Conservation (phyloP, 1,284 basidiomycete genomes). For the Chondrostereum purpureum region DNA sequence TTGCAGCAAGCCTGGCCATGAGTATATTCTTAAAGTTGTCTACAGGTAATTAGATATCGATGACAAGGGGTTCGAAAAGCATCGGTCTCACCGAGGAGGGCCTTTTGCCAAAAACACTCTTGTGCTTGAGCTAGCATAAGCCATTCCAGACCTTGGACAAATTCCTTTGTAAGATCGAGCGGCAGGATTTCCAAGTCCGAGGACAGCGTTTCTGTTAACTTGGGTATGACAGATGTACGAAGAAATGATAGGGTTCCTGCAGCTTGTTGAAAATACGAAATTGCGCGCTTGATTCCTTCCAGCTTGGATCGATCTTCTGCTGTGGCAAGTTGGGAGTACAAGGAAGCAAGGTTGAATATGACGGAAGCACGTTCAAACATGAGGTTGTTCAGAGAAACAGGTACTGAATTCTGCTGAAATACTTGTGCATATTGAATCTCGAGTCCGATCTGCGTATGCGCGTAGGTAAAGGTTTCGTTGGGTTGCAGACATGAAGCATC, state of each 20-base stretch:
- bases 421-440: slow-evolving; percentile 71
- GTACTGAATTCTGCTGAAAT: slow-evolving; percentile 50
- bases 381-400: slow-evolving; percentile 66
- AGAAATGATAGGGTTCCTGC: slow-evolving; percentile 74
- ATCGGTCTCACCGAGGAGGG: slow-evolving; percentile 63
- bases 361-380: slow-evolving; percentile 73
- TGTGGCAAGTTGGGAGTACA: slow-evolving; percentile 70
- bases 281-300: slow-evolving; percentile 76
- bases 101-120: slow-evolving; percentile 95
- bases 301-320: slow-evolving; percentile 62
- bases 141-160: slow-evolving; percentile 61
- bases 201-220: slow-evolving; percentile 27
- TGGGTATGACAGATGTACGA: slow-evolving; percentile 49
- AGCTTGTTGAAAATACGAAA: slow-evolving; percentile 68
- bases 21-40: slow-evolving; percentile 79
- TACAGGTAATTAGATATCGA: slow-evolving; percentile 23
- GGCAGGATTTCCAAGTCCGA: slow-evolving; percentile 49
- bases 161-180: slow-evolving; percentile 59
- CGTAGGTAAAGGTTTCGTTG: not conserved
- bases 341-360: slow-evolving; percentile 79
- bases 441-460: slow-evolving; percentile 58
- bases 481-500: not conserved
- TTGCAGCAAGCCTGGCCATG: slow-evolving; percentile 80
- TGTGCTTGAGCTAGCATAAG: slow-evolving; percentile 94
- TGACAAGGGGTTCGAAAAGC: slow-evolving; percentile 10